These are phyloP conservation scores for Blastocrithidia nonstop DNA, from an alignment of 208 protist genomes.

Conservation along the genomic window DNA sequence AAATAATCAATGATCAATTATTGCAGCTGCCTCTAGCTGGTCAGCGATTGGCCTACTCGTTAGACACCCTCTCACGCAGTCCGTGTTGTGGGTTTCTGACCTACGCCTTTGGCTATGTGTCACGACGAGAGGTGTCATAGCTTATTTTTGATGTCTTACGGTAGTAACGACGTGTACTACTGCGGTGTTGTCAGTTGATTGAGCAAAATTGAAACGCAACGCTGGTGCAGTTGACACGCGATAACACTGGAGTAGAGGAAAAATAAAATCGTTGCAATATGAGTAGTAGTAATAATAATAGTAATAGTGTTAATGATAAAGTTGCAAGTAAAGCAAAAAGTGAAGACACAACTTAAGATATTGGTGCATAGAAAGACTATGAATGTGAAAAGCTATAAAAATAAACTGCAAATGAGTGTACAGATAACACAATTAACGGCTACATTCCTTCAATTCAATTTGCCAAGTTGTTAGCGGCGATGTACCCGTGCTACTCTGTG, in stretches of 20 bases:
- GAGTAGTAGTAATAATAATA: not conserved
- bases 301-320: not conserved
- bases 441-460: constrained; percentile 43
- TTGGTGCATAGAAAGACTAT: not conserved
- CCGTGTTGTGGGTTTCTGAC: constrained; percentile 29
- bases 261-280: not conserved
- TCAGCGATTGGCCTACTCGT: constrained; percentile 38
- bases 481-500: constrained; percentile 54
- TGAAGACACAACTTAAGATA: too few relatives aligned
- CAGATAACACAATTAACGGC: constrained; percentile 6
- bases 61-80: constrained; percentile 35
- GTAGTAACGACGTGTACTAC: constrained; percentile 22
- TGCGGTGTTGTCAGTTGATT: too few relatives aligned
- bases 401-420: not conserved
- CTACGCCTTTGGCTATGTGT: constrained; percentile 43
- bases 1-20: not conserved
- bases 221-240: too few relatives aligned
- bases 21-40: constrained; percentile 18
- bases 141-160: constrained; percentile 37
- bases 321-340: not conserved
- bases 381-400: not conserved
- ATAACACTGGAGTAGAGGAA: constrained; percentile 15
- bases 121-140: constrained; percentile 23
- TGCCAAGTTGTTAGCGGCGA: constrained; percentile 26
- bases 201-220: too few relatives aligned